Evolutionary conservation across 768 basidiomycete genomes (phyloP).

Genomic region (Suillus spraguei): DNA sequence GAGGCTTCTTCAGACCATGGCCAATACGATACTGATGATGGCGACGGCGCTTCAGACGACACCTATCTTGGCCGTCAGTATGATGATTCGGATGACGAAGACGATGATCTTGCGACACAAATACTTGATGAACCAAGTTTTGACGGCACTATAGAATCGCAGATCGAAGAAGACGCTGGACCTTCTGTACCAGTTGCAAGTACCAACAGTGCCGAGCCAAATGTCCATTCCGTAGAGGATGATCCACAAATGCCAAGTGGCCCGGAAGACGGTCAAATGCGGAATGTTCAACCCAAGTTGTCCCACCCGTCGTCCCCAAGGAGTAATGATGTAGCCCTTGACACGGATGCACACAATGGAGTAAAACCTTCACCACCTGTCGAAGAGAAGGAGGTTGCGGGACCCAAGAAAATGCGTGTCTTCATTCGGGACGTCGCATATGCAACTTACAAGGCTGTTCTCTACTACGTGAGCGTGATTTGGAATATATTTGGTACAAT

Average conservation of each 20-base stretch:
- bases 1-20: constrained; percentile 47
- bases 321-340: constrained; percentile 24
- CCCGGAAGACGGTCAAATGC: constrained; percentile 14
- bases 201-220: constrained; percentile 14
- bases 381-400: constrained; percentile 26
- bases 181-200: constrained; percentile 1
- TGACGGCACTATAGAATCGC: constrained; percentile 23
- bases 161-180: constrained; percentile 20
- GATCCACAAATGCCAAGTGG: constrained; percentile 11
- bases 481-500: not conserved
- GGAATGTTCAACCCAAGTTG: constrained; percentile 36
- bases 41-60: constrained; percentile 55
- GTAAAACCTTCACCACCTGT: not conserved
- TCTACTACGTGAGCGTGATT: constrained; percentile 69
- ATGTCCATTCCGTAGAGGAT: not conserved
- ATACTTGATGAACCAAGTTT: constrained; percentile 35
- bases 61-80: constrained; percentile 37
- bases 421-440: constrained; percentile 61
- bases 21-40: constrained; percentile 34
- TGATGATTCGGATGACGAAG: constrained; percentile 57
- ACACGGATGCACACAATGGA: constrained; percentile 17
- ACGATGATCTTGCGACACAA: constrained; percentile 44
- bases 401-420: constrained; percentile 56
- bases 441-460: constrained; percentile 61
- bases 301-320: constrained; percentile 45